Evolutionary conservation across 1,139 yeast species (phyloP).

Genomic region (Pichia sp.): DNA sequence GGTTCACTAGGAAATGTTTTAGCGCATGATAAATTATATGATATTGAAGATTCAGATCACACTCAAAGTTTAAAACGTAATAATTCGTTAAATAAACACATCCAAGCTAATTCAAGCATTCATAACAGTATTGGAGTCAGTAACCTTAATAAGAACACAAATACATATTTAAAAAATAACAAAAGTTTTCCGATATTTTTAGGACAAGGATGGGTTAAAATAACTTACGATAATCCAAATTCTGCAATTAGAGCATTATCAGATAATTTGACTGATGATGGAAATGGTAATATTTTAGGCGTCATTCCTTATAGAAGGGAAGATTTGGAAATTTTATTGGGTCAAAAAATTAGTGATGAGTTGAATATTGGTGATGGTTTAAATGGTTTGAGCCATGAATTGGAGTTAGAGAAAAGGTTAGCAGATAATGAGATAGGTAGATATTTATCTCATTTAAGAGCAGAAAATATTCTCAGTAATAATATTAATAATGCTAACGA

Average conservation of each 20-base stretch:
- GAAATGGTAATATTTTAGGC: conserved; percentile 46
- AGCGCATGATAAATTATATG: conserved; percentile 4
- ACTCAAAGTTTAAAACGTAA: background rate
- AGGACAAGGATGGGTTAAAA: conserved; percentile 83
- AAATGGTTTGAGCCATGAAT: conserved; percentile 19
- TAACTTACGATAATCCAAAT: conserved; percentile 70
- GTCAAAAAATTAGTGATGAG: conserved; percentile 42
- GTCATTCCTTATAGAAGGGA: conserved; percentile 63
- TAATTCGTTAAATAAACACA: background rate
- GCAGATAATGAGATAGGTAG: conserved; percentile 21
- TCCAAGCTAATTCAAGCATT: background rate
- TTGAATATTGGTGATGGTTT: conserved; percentile 50
- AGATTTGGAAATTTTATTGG: conserved; percentile 57
- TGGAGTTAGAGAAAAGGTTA: conserved; percentile 14
- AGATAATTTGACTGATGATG: conserved; percentile 50
- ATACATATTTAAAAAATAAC: background rate
- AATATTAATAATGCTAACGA: background rate
- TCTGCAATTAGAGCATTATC: conserved; percentile 78
- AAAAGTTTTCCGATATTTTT: conserved; percentile 56
- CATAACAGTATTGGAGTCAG: background rate
- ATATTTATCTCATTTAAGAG: conserved; percentile 1
- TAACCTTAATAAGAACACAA: background rate
- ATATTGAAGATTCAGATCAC: background rate
- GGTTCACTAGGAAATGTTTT: conserved; percentile 7
- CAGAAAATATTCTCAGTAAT: background rate